Evolutionary conservation across 352 stramenopile genomes (phyloP).

Genomic region (Phytophthora boehmeriae): DNA sequence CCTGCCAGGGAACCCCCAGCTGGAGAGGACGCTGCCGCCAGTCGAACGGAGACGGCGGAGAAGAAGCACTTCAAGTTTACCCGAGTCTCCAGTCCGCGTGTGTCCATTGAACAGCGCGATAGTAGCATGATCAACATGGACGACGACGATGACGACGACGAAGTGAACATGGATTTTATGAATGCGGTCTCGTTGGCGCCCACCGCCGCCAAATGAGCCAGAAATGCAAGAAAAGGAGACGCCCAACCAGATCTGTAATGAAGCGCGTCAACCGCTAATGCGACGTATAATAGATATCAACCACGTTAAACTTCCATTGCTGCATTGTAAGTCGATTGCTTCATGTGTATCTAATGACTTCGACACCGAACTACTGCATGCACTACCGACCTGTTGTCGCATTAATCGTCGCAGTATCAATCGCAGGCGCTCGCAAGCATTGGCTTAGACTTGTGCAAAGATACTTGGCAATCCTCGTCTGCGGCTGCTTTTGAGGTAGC

Average conservation of each 20-base stretch:
- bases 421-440: no score
- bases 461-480: no score
- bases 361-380: no score
- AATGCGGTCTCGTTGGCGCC: slow-evolving; percentile 40
- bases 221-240: slow-evolving; percentile 7
- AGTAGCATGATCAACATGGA: slow-evolving; percentile 47
- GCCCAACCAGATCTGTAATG: slow-evolving; percentile 1
- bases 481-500: no score
- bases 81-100: slow-evolving; percentile 32
- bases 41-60: slow-evolving; percentile 13
- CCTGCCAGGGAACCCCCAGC: slow-evolving; percentile 24
- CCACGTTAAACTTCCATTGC: slow-evolving; percentile 1
- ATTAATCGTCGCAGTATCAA: no score
- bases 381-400: no score
- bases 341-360: no score
- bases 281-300: slow-evolving; percentile 30
- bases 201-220: slow-evolving; percentile 23
- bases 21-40: slow-evolving; percentile 16
- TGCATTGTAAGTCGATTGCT: neutral
- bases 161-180: slow-evolving; percentile 89
- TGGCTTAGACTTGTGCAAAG: no score
- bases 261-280: slow-evolving; percentile 9
- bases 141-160: slow-evolving; percentile 46
- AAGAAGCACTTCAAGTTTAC: slow-evolving; percentile 55
- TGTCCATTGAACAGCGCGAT: slow-evolving; percentile 29